Evolutionary conservation across 2,329 filamentous ascomycete species (phyloP), one percentile per base, ranked within the genome.

Genomic region (Fusarium sp.): DNA sequence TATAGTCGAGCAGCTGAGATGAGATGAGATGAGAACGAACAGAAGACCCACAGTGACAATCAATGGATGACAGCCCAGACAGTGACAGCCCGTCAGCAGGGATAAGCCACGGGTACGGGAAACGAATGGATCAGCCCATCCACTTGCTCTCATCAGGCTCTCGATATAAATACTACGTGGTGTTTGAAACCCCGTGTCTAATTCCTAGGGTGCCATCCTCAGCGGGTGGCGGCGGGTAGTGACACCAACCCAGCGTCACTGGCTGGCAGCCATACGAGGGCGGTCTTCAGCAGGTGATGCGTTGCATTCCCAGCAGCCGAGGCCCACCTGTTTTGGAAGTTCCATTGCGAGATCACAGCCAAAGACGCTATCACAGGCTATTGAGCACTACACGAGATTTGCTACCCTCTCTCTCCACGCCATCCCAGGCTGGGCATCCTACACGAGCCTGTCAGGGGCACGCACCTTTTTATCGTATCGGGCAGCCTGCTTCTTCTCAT

Each of bases 1-100:
- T 52, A 52, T 52, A 52, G 47, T 31, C 47, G 47, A 52, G 18
- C 47, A 27, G 18, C 47, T 52, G 47, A 29, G 33, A 57, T 57
- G 54, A 57, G 61, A 50, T 52, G 47, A 52, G 70, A 73, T 71
- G 73, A 54, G 66, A 65, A 54, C 40, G 18, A 33, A 36, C 20
- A 57, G 22, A 69, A 58, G n/a, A 11, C 40, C 66, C 22, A 36
- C 60, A 40, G 42, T 35, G 61, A 14, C 54, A 59, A 31, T 52
- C 27, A 47, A 27, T 47, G 22, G 42, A 27, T 47, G 42, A 47
- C 42, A 47, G 40, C 40, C 40, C 6, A 45, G 20, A 25, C 42
- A 52, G 47, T 52, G 52, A 57, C 52, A 57, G 52, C 29, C 65
- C 54, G 56, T 60, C 61, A 64, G 61, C 35, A 64, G 61, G 36